Percentiles rank a stretch among this genome's conserved stretches.
Conservation (phyloP, 306 rosid species). For the Rosa rugosa region DNA sequence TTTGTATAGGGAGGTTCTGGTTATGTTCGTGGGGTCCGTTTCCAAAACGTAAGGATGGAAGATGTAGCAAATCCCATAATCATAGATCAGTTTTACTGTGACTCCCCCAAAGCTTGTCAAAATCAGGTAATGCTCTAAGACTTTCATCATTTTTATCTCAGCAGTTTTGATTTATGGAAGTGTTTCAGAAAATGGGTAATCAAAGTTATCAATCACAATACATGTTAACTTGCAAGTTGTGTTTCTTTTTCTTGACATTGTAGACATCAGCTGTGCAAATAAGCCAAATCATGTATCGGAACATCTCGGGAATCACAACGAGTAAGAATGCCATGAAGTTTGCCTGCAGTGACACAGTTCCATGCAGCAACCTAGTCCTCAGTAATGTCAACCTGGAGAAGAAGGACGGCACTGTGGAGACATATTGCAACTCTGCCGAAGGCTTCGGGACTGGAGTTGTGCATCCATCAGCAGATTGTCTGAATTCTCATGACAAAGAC, state of each 20-base stretch:
- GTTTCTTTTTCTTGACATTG: slow-evolving; percentile 8
- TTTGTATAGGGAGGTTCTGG: slow-evolving; percentile 90
- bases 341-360: slow-evolving; percentile 83
- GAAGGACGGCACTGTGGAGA: slow-evolving; percentile 79
- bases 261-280: slow-evolving; percentile 80
- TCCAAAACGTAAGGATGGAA: slow-evolving; percentile 82
- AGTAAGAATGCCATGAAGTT: slow-evolving; percentile 86
- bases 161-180: not conserved
- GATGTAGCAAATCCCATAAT: slow-evolving; percentile 83
- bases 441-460: slow-evolving; percentile 75
- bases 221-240: not conserved
- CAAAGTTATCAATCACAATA: not conserved
- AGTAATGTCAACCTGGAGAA: slow-evolving; percentile 77
- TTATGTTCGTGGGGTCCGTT: slow-evolving; percentile 73
- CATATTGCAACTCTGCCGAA: slow-evolving; percentile 91
- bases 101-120: slow-evolving; percentile 73
- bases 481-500: slow-evolving; percentile 59
- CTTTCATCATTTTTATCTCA: not conserved
- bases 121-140: slow-evolving; percentile 55
- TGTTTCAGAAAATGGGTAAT: not conserved
- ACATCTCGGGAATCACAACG: slow-evolving; percentile 76
- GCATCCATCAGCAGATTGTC: slow-evolving; percentile 96
- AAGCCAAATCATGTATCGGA: slow-evolving; percentile 68
- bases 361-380: slow-evolving; percentile 76
- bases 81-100: slow-evolving; percentile 96